Percentiles rank a stretch among this genome's conserved stretches.
Conservation (phyloP, 2,329 filamentous ascomycete species). For the Aureobasidium sp. region DNA sequence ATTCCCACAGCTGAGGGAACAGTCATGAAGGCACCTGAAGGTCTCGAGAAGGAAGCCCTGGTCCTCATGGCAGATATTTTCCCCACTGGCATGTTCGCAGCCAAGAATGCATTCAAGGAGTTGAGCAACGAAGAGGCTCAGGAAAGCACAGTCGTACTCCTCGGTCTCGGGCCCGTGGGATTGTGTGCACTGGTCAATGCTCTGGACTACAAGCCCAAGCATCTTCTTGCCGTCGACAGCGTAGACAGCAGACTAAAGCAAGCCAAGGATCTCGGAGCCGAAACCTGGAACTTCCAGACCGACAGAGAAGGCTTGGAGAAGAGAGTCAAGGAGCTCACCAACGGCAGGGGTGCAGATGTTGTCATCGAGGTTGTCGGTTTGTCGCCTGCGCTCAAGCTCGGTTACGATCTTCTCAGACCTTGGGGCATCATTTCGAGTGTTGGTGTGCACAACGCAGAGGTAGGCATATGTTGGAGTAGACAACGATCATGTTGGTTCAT, state of each 20-base stretch:
- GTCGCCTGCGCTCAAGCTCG: slow-evolving; percentile 39
- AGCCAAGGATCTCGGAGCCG: slow-evolving; percentile 53
- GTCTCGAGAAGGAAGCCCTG: slow-evolving; percentile 64
- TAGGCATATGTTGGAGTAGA: slow-evolving; percentile 26
- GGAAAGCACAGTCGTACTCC: slow-evolving; percentile 64
- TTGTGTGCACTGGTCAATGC: slow-evolving; percentile 75
- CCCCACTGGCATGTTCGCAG: slow-evolving; percentile 74
- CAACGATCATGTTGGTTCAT: background rate
- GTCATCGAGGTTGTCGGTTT: slow-evolving; percentile 54
- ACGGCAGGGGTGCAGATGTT: slow-evolving; percentile 76
- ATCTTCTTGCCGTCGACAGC: slow-evolving; percentile 68
- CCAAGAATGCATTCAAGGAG: slow-evolving; percentile 65
- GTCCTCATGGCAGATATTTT: slow-evolving; percentile 92
- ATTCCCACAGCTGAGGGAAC: slow-evolving; percentile 76
- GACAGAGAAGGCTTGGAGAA: slow-evolving; percentile 57
- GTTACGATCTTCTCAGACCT: slow-evolving; percentile 41
- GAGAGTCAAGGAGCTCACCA: slow-evolving; percentile 65
- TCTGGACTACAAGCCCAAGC: slow-evolving; percentile 64
- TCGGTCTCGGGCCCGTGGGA: slow-evolving; percentile 75
- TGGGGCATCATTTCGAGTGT: slow-evolving; percentile 42
- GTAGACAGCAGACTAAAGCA: slow-evolving; percentile 52
- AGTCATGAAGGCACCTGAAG: slow-evolving; percentile 62
- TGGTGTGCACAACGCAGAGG: slow-evolving; percentile 41
- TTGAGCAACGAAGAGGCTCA: slow-evolving; percentile 49
- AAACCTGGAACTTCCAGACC: slow-evolving; percentile 69